Evolutionary conservation across 148 eudicot genomes (phyloP).

Genomic region (Heliosperma pusillum): DNA sequence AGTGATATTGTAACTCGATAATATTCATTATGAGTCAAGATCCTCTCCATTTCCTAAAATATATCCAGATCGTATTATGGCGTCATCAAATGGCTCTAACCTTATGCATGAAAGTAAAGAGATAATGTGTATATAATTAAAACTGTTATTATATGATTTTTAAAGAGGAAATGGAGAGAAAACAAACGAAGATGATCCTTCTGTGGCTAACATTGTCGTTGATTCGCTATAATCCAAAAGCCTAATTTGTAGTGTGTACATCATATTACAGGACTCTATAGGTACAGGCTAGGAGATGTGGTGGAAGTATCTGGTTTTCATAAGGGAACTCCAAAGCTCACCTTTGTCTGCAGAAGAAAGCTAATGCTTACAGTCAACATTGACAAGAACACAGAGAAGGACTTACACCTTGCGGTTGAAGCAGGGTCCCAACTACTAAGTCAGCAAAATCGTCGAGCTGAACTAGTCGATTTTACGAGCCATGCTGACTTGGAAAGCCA

Average conservation of each 20-base stretch:
- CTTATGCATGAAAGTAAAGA: too few species aligned
- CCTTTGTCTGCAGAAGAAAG: slow-evolving; percentile 65
- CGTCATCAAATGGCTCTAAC: too few species aligned
- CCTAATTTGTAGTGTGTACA: not conserved
- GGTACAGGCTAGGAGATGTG: slow-evolving; percentile 74
- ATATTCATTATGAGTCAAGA: too few species aligned
- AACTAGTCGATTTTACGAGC: slow-evolving; percentile 79
- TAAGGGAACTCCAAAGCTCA: slow-evolving; percentile 55
- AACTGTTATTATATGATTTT: too few species aligned
- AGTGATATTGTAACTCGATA: too few species aligned
- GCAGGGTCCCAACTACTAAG: slow-evolving; percentile 45
- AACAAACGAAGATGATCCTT: too few species aligned
- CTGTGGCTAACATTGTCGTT: too few species aligned
- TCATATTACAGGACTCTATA: slow-evolving; percentile 60
- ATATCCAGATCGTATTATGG: too few species aligned
- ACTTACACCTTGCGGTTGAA: slow-evolving; percentile 64
- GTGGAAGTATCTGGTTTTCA: slow-evolving; percentile 67
- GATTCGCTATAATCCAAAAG: too few species aligned
- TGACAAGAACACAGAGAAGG: slow-evolving; percentile 83
- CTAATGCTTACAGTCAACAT: slow-evolving; percentile 69
- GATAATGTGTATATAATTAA: too few species aligned
- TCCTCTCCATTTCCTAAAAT: too few species aligned
- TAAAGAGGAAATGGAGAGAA: too few species aligned
- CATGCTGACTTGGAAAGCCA: slow-evolving; percentile 43
- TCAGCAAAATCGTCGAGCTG: slow-evolving; percentile 35